Evolutionary conservation across 1,284 basidiomycete species (phyloP).

Genomic region (Boletus sp.): DNA sequence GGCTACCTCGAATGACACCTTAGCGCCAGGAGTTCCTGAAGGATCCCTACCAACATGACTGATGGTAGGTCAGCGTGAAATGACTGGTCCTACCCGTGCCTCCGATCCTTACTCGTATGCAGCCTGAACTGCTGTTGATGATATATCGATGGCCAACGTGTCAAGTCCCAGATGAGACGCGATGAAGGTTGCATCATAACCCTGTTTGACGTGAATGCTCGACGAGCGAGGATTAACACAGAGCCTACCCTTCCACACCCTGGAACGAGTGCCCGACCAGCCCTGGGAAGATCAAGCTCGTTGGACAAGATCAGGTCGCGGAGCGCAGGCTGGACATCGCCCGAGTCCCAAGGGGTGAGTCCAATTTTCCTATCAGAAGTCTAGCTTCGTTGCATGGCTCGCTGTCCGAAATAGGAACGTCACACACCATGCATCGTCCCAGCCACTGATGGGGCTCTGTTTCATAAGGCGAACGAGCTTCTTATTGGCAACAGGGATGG

Average conservation of each 20-base stretch:
- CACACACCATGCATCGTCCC: conserved; percentile 23
- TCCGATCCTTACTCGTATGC: conserved; percentile 18
- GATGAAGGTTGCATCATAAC: conserved; percentile 69
- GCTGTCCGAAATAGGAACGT: not conserved
- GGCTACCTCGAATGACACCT: conserved; percentile 18
- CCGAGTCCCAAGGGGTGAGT: conserved; percentile 65
- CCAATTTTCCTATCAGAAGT: conserved; percentile 45
- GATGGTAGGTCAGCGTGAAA: conserved; percentile 1
- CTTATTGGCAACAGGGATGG: not conserved
- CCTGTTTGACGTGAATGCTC: conserved; percentile 37
- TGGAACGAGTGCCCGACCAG: conserved; percentile 61
- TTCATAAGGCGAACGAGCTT: conserved; percentile 14
- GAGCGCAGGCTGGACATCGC: conserved; percentile 52
- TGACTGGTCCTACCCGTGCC: not conserved
- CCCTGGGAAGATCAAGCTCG: conserved; percentile 46
- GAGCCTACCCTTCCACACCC: conserved; percentile 64
- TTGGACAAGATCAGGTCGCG: conserved; percentile 48
- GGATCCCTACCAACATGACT: conserved; percentile 1
- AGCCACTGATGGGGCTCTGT: conserved; percentile 13
- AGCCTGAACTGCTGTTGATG: conserved; percentile 14
- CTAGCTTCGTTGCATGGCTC: not conserved
- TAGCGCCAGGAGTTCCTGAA: not conserved
- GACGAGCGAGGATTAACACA: not conserved
- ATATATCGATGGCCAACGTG: conserved; percentile 19
- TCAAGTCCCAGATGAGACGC: conserved; percentile 43